phyloP scores from a whole-genome alignment of 768 basidiomycete genomes.

The Symmetrospora coprosmae region DNA sequence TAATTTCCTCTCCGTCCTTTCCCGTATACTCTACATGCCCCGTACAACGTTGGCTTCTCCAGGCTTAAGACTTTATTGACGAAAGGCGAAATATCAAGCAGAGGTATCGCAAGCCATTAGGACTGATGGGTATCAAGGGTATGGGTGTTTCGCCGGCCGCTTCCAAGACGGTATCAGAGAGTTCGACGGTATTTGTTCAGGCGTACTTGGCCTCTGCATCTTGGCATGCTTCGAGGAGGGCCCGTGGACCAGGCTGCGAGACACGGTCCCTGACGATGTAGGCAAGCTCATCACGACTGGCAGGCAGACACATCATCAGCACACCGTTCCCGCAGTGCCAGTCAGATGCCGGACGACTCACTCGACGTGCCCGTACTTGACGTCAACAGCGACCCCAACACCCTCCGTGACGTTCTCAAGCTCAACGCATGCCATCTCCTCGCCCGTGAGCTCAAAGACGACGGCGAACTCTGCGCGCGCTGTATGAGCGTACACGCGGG shows the following conservation, averaged over 20 bases:
- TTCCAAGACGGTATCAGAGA: not conserved
- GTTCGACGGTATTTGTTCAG: not conserved
- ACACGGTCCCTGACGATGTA: slow-evolving; percentile 22
- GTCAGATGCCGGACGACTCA: not conserved
- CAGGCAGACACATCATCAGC: not conserved
- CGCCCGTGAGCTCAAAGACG: slow-evolving; percentile 24
- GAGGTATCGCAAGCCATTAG: too few relatives aligned
- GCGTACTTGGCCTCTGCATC: slow-evolving; percentile 20
- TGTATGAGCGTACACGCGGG: not conserved
- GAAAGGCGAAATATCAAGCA: too few relatives aligned
- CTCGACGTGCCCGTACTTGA: slow-evolving; percentile 26
- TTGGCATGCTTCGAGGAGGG: slow-evolving; percentile 24
- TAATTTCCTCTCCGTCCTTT: too few relatives aligned
- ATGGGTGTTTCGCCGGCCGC: slow-evolving; percentile 41
- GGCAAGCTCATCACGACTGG: slow-evolving; percentile 14
- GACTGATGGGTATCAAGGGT: too few relatives aligned
- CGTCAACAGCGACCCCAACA: slow-evolving; percentile 18
- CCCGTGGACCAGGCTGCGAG: not conserved
- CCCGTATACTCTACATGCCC: too few relatives aligned
- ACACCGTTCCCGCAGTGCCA: not conserved
- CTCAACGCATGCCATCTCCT: slow-evolving; percentile 17
- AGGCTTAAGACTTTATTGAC: too few relatives aligned
- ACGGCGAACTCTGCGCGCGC: slow-evolving; percentile 10
- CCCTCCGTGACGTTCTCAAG: slow-evolving; percentile 5
- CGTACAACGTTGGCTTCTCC: too few relatives aligned